Evolutionary conservation across 331 rosid genomes (phyloP).

Genomic region (Saraca asoca): DNA sequence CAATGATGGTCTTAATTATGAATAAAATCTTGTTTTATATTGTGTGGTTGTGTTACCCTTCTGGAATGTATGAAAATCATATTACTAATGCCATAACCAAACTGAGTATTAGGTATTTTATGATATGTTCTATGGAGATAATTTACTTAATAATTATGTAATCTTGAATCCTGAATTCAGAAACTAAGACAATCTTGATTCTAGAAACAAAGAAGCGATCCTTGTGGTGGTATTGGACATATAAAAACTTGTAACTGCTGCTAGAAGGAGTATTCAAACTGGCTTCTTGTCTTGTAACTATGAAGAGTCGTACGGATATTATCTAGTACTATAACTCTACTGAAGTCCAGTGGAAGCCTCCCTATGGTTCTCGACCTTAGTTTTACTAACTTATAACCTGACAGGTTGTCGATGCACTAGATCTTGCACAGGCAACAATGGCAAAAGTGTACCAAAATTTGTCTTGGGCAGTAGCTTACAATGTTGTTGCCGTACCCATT

Average conservation of each 20-base stretch:
- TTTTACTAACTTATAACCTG: slow-evolving; percentile 27
- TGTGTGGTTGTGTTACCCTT: background rate
- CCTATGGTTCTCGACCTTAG: slow-evolving; percentile 23
- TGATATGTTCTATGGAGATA: slow-evolving; percentile 5
- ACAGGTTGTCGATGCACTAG: slow-evolving; percentile 91
- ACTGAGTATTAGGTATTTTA: background rate
- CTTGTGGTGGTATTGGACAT: background rate
- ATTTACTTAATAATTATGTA: background rate
- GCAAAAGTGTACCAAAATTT: slow-evolving; percentile 88
- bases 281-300: background rate
- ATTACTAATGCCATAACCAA: background rate
- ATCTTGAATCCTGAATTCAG: background rate
- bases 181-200: background rate
- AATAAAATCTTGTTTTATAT: background rate
- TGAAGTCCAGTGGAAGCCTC: slow-evolving; percentile 5
- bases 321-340: background rate
- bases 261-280: background rate
- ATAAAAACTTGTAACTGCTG: slow-evolving; percentile 8
- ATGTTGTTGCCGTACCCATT: slow-evolving; percentile 74
- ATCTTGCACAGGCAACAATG: slow-evolving; percentile 90
- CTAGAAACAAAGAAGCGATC: background rate
- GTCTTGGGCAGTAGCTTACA: slow-evolving; percentile 95
- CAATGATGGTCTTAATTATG: slow-evolving; percentile 11
- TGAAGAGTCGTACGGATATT: background rate
- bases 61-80: slow-evolving; percentile 10